Base-by-base conservation (phyloP, 176 grass and related monocot genomes). In the Carex cristatella region DNA sequence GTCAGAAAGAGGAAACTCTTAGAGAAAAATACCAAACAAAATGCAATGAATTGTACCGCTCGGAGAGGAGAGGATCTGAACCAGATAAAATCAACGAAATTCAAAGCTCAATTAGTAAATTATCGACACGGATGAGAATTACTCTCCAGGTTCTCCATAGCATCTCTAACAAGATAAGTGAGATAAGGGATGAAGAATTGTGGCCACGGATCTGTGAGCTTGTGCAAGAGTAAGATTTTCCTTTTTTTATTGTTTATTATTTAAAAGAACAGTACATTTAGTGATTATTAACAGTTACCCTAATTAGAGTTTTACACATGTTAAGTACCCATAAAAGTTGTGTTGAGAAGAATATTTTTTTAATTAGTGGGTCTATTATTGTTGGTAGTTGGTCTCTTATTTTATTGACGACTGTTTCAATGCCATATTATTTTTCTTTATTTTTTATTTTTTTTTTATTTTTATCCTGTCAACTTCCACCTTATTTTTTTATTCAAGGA, bases 181-280 rank as follows among this genome's bases (percentile, higher is more conserved):
- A 86, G 31, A 51, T 94, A 38, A 91, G 94, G 81, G 94, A 97
- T 86, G 84, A 91, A 82, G 94, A 97, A 84, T 82, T 97, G 61
- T 89, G 86, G 79, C 86, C 86, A 14, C 94, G 88, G 51, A 88
- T 86, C 76, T 76, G 68, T 51, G 81, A 89, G 71, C 81, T 94
- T 14, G 77, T 97, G 65, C 76, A 89, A 81, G 86, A 91, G 94
- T 97, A 91, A 67, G 92, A 65, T 61, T 74, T 78, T 81, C 49
- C 48, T 53, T 86, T 6, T 69, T 38, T 13, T 5, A 2, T 56
- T 14, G 54, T 77, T 9, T 15, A 8, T 16, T 31, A 14, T 56
- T 56, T 77, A 16, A 32, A 32, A 28, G 4, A 75, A 54, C 7
- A 53, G 9, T 75, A 53, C n/a, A 55, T 77, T 32, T 77, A 30